Base-by-base conservation (phyloP, 2,329 filamentous ascomycete genomes). In the Periglandula ipomoeae region DNA sequence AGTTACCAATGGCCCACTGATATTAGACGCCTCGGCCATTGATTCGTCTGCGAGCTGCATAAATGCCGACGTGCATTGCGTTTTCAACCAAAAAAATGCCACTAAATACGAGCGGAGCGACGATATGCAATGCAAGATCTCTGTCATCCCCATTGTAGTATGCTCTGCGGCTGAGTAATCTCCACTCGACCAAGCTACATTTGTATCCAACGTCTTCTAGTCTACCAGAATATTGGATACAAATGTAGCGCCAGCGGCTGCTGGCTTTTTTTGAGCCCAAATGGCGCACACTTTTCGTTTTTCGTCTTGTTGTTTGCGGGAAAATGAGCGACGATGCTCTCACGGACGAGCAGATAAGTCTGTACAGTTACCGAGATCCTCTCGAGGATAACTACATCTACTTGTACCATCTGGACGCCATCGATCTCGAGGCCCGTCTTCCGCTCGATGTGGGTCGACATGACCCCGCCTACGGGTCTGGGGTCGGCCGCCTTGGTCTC, bases 401-500 rank as follows among this genome's bases (percentile, higher is more conserved):
- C 17, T n/a, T 19, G 24, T 37, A 26, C 43, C 30, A 37, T 26
- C 20, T 23, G 20, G 43, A 35, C n/a, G 43, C 43, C 0, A n/a
- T 34, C 43, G 11, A 45, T 35, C 43, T 45, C 10, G 30, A 6
- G 9, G 22, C 43, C 11, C 43, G 20, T 26, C 4, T 45, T 13
- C 17, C 43, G 19, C 30, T 45, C 4, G 26, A 45, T 22, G 43
- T 22, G 30, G 17, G 41, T 30, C 41, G 41, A 17, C 41, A 44
- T 44, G 41, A 45, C 32, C 30, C 43, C 30, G 13, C 17, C 17
- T 45, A 22, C 32, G 43, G 30, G 23, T 13, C 41, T 10, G 19
- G 30, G 30, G 2, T 30, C 23, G 63, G 63, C 39, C 47, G 53
- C 17, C 58, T 67, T 17, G 60, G 63, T 38, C 49, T 34, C 17